A percentile compares a stretch with the other conserved stretches of the same genome.
phyloP scores from a whole-genome alignment of 768 basidiomycete genomes.

The Hypholoma sublateritium region DNA sequence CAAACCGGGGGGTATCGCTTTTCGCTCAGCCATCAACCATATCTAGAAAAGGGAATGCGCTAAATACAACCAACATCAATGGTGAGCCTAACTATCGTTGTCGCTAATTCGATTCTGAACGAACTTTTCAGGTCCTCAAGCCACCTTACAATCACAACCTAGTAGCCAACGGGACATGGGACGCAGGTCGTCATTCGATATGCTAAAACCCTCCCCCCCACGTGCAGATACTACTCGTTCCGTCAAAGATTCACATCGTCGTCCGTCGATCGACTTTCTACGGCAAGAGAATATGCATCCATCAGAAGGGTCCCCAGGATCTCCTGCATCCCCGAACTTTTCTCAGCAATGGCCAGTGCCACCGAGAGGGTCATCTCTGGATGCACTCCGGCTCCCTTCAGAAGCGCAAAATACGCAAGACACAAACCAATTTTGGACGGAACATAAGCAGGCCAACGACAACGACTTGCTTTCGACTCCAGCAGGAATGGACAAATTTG shows the following conservation, averaged over 20 bases:
- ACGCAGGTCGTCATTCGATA: constrained; percentile 32
- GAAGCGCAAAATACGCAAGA: constrained; percentile 16
- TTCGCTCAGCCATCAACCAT: constrained; percentile 32
- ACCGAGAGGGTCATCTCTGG: constrained; percentile 22
- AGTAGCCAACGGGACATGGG: constrained; percentile 18
- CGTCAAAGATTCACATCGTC: not conserved
- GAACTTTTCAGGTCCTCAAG: constrained; percentile 29
- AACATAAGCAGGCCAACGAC: constrained; percentile 7
- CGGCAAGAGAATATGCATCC: constrained; percentile 9
- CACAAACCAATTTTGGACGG: constrained; percentile 21
- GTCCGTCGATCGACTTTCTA: constrained; percentile 21
- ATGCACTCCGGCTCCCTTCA: constrained; percentile 28
- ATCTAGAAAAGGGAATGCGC: constrained; percentile 54
- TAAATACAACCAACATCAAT: constrained; percentile 35
- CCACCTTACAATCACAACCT: constrained; percentile 24
- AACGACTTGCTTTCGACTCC: constrained; percentile 29
- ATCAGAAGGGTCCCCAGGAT: constrained; percentile 15
- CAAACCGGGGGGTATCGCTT: constrained; percentile 27
- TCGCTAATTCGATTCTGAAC: not conserved
- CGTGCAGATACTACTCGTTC: constrained; percentile 4
- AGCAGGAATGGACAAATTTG: constrained; percentile 35
- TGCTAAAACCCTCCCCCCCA: constrained; percentile 23
- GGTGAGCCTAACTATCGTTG: constrained; percentile 26
- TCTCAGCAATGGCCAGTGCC: not conserved
- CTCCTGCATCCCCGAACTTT: not conserved